Conservation (phyloP, 192 early-diverging fungal genomes). For the Rhizophagus clarus region DNA sequence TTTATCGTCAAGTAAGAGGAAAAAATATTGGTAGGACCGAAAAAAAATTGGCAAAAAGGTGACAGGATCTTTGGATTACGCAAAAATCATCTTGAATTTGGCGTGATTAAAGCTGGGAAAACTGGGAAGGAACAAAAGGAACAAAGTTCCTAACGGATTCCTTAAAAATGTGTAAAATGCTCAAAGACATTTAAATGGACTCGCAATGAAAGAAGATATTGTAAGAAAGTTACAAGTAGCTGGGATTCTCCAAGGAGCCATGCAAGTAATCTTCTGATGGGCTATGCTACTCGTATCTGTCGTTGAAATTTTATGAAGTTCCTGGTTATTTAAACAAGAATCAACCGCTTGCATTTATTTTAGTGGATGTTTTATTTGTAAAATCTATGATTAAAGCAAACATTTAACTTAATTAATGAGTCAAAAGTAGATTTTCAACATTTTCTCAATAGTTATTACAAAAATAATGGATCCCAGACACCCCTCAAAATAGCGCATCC, state of each 20-base stretch:
- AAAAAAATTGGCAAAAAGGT: conserved; percentile 19
- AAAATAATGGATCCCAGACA: conserved; percentile 1
- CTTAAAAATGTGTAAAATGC: conserved; percentile 13
- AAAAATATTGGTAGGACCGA: conserved; percentile 1
- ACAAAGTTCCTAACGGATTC: conserved; percentile 10
- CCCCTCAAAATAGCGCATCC: conserved; percentile 2
- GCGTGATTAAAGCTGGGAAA: conserved; percentile 11
- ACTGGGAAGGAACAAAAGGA: background rate
- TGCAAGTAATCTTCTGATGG: conserved; percentile 4
- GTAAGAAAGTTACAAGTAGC: conserved; percentile 13
- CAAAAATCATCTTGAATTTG: conserved; percentile 12
- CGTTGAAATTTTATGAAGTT: conserved; percentile 19
- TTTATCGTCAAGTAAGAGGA: background rate
- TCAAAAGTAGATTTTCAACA: conserved; percentile 16
- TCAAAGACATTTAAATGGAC: conserved; percentile 21
- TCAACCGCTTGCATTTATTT: conserved; percentile 10
- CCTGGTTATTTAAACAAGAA: background rate
- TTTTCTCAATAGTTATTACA: conserved; percentile 9
- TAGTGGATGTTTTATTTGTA: conserved; percentile 10
- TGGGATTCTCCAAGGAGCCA: conserved; percentile 16
- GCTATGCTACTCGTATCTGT: conserved; percentile 4
- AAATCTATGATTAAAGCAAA: conserved; percentile 14
- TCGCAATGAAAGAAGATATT: conserved; percentile 21
- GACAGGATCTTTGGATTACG: conserved; percentile 16
- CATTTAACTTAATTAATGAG: conserved; percentile 9